Evolutionary conservation across 2,329 filamentous ascomycete species (phyloP), one percentile per base, ranked within the genome.

Genomic region (Xylariaceae sp.): DNA sequence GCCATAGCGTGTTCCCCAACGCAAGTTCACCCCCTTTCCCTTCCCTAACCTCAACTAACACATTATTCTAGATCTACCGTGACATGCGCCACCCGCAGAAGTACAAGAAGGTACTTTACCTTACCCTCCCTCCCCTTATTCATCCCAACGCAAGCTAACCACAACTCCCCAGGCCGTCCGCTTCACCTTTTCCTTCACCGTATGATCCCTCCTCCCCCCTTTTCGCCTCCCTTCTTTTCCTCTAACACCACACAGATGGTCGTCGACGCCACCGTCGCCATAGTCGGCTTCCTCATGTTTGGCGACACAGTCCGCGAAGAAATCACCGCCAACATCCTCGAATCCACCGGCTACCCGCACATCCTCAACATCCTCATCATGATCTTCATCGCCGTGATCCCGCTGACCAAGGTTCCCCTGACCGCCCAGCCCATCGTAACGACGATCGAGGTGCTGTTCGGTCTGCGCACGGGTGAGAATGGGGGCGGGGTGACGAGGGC

Each of bases 281-380:
- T 94, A 50, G 84, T 89, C 9, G 93, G 94, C 45, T 83, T 94
- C 59, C 81, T 97, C 64, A 97, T 99, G 93, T 99, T 97, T 73
- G 93, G 93, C 62, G 89, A 96, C 66, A 82, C 78, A n/a, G 90
- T 96, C 56, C 83, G 82, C 58, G 92, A 96, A 64, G 91, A 95
- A 73, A 87, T 97, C 71, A 97, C 94, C 0, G 88, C 88, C 69
- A 97, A 96, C 75, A 88, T 99, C 61, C 83, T 97, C 65, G 79
- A 82, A 55, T 88, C 85, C 0, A 74, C 81, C 4, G 88, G 87
- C 56, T 97, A 96, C 71, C 90, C 93, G 0, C 77, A 82, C 10
- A 80, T 78, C 1, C 74, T 96, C 47, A 90, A 86, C n/a, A 76
- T 93, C 51, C 78, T 93, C 65, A 88, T 97, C 73, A 91, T 91